phyloP scores from a whole-genome alignment of 768 basidiomycete genomes.

The Gymnopilus dilepis region DNA sequence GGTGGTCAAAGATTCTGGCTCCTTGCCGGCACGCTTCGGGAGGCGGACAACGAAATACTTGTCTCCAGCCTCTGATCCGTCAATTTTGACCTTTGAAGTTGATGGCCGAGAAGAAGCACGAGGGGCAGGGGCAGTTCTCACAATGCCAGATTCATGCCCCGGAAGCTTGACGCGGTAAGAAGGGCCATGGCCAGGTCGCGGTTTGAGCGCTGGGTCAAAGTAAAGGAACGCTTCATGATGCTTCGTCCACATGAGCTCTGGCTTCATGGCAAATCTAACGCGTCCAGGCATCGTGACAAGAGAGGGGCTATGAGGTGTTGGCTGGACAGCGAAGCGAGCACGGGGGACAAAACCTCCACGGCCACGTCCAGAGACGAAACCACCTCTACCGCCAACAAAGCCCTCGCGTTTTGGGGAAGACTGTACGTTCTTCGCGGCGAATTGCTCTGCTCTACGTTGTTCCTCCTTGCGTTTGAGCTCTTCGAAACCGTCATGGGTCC shows the following conservation, averaged over 20 bases:
- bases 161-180: conserved; percentile 70
- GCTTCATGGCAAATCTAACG: conserved; percentile 76
- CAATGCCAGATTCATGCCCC: conserved; percentile 45
- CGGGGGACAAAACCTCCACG: conserved; percentile 45
- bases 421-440: conserved; percentile 23
- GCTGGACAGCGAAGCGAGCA: conserved; percentile 43
- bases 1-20: conserved; percentile 31
- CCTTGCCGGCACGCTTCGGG: conserved; percentile 48
- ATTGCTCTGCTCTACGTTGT: conserved; percentile 42
- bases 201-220: conserved; percentile 62
- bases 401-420: conserved; percentile 32
- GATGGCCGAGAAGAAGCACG: conserved; percentile 25
- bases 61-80: conserved; percentile 47
- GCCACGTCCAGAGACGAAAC: conserved; percentile 50
- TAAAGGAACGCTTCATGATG: conserved; percentile 79
- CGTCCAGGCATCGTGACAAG: conserved; percentile 44
- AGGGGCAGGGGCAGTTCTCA: conserved; percentile 41
- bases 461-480: conserved; percentile 84
- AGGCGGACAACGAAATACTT: conserved; percentile 59
- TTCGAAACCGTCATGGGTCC: conserved; percentile 90
- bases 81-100: conserved; percentile 19
- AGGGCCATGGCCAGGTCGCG: conserved; percentile 59
- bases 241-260: conserved; percentile 84
- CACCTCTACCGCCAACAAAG: conserved; percentile 53
- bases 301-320: conserved; percentile 35